Evolutionary conservation across 805 yeast species (phyloP).

Genomic region (Ogataea chonburiensis): DNA sequence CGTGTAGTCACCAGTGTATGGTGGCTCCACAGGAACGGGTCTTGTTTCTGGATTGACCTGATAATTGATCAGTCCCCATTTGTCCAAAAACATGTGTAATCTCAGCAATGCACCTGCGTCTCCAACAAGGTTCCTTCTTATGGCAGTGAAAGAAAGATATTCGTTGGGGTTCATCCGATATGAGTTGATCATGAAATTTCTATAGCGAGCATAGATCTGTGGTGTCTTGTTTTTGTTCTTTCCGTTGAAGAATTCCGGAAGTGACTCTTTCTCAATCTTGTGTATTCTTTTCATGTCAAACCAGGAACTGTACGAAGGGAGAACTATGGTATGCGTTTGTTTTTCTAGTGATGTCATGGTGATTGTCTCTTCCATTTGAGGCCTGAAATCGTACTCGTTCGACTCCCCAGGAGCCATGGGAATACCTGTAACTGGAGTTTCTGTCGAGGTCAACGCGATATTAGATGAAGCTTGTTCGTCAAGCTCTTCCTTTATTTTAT

Average conservation of each 20-base stretch:
- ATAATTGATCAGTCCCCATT: conserved; percentile 93
- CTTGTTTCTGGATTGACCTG: conserved; percentile 80
- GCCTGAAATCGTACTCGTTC: conserved; percentile 2
- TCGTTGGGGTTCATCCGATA: conserved; percentile 88
- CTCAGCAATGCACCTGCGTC: conserved; percentile 89
- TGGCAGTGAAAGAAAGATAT: conserved; percentile 84
- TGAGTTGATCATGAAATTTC: conserved; percentile 87
- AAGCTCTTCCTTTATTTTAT: conserved; percentile 1
- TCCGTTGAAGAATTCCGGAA: conserved; percentile 81
- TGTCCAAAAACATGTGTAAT: conserved; percentile 76
- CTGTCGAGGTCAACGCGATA: neutral
- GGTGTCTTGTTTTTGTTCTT: conserved; percentile 73
- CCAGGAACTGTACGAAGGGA: conserved; percentile 90
- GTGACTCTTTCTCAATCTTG: conserved; percentile 73
- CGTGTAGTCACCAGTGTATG: conserved; percentile 72
- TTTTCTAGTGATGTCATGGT: conserved; percentile 21
- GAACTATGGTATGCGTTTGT: conserved; percentile 80
- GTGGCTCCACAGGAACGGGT: conserved; percentile 69
- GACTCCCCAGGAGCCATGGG: conserved; percentile 1
- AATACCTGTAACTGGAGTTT: too few species aligned
- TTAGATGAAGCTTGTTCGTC: conserved; percentile 1
- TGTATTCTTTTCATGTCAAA: conserved; percentile 71
- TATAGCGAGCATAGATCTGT: conserved; percentile 71
- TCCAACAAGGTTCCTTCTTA: conserved; percentile 85
- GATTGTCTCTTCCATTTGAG: conserved; percentile 17